phyloP scores from a whole-genome alignment of 768 basidiomycete genomes.

The Rhizopogon vesiculosus region DNA sequence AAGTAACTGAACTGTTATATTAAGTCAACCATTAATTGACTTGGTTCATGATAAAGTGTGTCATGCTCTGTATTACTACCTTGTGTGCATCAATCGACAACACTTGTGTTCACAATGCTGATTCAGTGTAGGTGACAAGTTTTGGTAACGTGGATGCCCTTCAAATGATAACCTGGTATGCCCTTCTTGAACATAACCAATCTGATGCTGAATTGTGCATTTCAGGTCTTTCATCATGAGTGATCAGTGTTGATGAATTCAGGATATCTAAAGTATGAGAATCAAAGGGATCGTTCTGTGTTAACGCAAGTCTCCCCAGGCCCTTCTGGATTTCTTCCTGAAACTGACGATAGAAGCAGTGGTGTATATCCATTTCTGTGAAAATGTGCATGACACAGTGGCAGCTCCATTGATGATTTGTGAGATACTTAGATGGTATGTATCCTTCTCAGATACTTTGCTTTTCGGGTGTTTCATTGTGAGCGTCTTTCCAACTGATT shows the following conservation, averaged over 20 bases:
- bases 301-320: slow-evolving; percentile 4
- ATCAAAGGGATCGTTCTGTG: slow-evolving; percentile 1
- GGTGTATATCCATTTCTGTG: slow-evolving; percentile 36
- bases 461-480: slow-evolving; percentile 5
- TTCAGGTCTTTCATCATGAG: slow-evolving; percentile 7
- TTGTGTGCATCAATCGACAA: slow-evolving; percentile 23
- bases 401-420: background rate
- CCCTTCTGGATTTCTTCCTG: background rate
- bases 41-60: slow-evolving; percentile 2
- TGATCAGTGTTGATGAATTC: background rate
- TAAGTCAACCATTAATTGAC: background rate
- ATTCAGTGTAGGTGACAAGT: slow-evolving; percentile 30
- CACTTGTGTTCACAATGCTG: background rate
- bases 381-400: slow-evolving; percentile 29
- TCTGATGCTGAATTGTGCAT: background rate
- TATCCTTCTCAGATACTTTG: slow-evolving; percentile 2
- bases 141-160: slow-evolving; percentile 31
- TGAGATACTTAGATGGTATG: background rate
- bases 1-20: background rate
- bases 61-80: slow-evolving; percentile 34
- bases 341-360: slow-evolving; percentile 16
- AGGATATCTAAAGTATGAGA: background rate
- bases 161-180: slow-evolving; percentile 32
- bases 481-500: background rate
- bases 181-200: background rate